phyloP scores from a whole-genome alignment of 257 asterid genomes.

The Jacaranda mimosifolia region DNA sequence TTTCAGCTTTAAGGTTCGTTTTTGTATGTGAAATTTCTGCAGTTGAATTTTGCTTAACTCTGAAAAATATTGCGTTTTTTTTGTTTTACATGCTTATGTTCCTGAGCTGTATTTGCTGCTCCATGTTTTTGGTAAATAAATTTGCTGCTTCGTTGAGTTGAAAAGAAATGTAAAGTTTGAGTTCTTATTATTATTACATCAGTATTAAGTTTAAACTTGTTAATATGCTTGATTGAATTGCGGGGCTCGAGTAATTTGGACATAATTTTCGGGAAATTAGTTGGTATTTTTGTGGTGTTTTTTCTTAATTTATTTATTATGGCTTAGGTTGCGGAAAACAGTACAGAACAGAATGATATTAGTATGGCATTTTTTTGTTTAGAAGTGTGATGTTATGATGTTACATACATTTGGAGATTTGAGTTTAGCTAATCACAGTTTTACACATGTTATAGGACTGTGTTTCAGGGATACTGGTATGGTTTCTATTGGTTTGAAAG shows the following conservation, averaged over 20 bases:
- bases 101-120: constrained; percentile 8
- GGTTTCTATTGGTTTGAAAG: constrained; percentile 69
- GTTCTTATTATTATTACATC: not conserved
- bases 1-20: constrained; percentile 24
- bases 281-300: not conserved
- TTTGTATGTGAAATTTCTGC: not conserved
- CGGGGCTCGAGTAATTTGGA: not conserved
- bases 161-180: not conserved
- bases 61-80: not conserved
- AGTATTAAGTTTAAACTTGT: not conserved
- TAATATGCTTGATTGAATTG: not conserved
- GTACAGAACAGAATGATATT: not conserved
- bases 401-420: not conserved
- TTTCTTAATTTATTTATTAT: not conserved
- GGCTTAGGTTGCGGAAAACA: not conserved
- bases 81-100: not conserved
- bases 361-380: not conserved
- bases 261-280: not conserved
- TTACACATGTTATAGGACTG: constrained; percentile 33
- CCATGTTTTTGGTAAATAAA: not conserved
- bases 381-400: not conserved
- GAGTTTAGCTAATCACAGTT: constrained; percentile 10
- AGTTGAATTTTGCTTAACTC: not conserved
- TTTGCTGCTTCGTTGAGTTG: constrained; percentile 16
- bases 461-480: constrained; percentile 33